phyloP scores from a whole-genome alignment of 2,329 filamentous ascomycete genomes.

The Fusarium tricinctum region DNA sequence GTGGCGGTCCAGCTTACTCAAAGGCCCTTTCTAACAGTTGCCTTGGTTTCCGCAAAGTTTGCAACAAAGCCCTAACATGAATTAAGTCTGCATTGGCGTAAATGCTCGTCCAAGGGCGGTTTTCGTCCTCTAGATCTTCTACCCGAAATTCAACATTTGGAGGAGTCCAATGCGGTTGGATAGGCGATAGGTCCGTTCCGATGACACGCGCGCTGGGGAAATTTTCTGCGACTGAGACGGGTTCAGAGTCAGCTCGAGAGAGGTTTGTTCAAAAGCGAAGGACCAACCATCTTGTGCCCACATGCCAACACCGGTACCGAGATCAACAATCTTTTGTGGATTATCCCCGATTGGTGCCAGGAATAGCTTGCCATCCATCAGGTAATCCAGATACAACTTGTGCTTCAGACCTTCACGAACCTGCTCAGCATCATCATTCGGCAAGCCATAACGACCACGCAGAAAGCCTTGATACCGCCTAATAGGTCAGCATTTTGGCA shows the following conservation, averaged over 20 bases:
- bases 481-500: constrained; percentile 19
- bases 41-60: constrained; percentile 65
- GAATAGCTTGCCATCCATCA: constrained; percentile 59
- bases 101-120: constrained; percentile 54
- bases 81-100: constrained; percentile 65
- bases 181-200: constrained; percentile 61
- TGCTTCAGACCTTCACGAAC: constrained; percentile 65
- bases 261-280: background rate
- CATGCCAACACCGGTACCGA: constrained; percentile 65
- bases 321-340: constrained; percentile 65
- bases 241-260: constrained; percentile 18
- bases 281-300: constrained; percentile 68
- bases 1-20: constrained; percentile 47
- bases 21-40: constrained; percentile 64
- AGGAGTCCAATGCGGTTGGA: constrained; percentile 64
- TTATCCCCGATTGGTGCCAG: constrained; percentile 60
- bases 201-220: constrained; percentile 62
- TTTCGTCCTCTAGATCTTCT: constrained; percentile 56
- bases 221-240: constrained; percentile 59
- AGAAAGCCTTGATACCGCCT: constrained; percentile 66
- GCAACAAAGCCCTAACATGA: constrained; percentile 65
- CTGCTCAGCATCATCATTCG: constrained; percentile 67
- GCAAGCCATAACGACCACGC: constrained; percentile 63
- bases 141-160: constrained; percentile 68
- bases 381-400: constrained; percentile 62